Evolutionary conservation across 1,284 basidiomycete species (phyloP), one percentile per base, ranked within the genome.

Genomic region (Irpex lacteus): DNA sequence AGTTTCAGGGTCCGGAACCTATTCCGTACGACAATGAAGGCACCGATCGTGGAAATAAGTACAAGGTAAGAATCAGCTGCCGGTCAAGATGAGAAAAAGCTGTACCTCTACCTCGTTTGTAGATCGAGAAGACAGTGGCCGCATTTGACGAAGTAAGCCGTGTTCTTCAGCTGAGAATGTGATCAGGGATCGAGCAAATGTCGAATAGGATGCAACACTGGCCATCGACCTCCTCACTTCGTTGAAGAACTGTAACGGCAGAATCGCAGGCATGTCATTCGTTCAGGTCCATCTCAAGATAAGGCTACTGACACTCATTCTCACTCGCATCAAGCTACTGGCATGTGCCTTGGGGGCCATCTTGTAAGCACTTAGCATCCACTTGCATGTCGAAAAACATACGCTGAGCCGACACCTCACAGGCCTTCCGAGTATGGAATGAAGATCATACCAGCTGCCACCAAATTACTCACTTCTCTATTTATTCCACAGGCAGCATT

Each of bases 331-430:
- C 4, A 26, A 92, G 91, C 88, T 2, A 94, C 92, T 5, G 91
- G 91, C 59, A 92, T 93, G 91, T 94, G 92, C 70, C 83, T 94
- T 36, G 93, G 93, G 18, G 93, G 93, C 1, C 92, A 95, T 73
- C 78, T 93, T 67, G 91, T 91, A 72, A 64, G 84, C 26, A 26
- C 26, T 26, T 26, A 26, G 26, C 26, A 26, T 26, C 26, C 2
- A 26, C 26, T 2, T 26, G 26, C 26, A 26, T 26, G 26, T 26
- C 26, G 26, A 26, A 26, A 26, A 26, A 26, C 26, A 26, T 26
- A 26, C 26, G 26, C 26, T 26, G 26, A 26, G 26, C 26, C 26
- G 26, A 26, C 40, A 5, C 44, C 34, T 60, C 18, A n/a, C 58
- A 68, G 67, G 67, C 68, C 5, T 70, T 70, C 66, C 65, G 69